Evolutionary conservation across 108 stramenopile species (phyloP), one percentile per base, ranked within the genome.

Genomic region (Cyclotella cryptica): DNA sequence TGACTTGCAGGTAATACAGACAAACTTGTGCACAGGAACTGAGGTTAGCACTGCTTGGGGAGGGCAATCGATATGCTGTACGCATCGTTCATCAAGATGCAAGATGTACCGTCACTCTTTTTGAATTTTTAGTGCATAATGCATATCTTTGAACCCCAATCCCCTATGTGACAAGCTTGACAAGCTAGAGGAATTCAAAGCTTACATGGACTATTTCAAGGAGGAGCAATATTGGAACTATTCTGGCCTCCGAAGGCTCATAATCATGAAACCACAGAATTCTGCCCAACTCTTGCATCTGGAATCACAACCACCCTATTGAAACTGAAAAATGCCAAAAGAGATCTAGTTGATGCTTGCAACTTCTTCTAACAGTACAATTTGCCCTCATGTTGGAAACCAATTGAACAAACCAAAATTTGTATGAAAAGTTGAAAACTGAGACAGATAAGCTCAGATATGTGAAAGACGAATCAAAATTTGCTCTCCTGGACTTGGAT

Each of bases 1-100:
- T 57, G 55, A 21, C 24, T 57, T n/a, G 55, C 55, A 12, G 55
- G 55, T n/a, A 58, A 60, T 14, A 72, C 71, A 24, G 58, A 72
- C 55, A 29, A 72, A 17, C 71, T 72, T 26, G 71, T 42, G 26
- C 71, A 72, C 59, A 42, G 59, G 15, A 43, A 60, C 27, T 71
- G 69, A 54, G 53, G 69, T 43, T 54, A 71, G 57, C 13, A 18
- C 22, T 41, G 39, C n/a, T 59, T 71, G 70, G 39, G 43, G 8
- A 57, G 51, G 51, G 57, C 70, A 43, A 40, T 59, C 22, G 70
- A 71, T 70, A 1, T 52, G n/a, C 24, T 66, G n/a, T 21, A 66
- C 24, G 1, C 7, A 1, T 43, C 65, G 4, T 66, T 66, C 24
- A 10, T 46, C 26, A 46, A 66, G 26, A 47, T 66, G 1, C 45